Evolutionary conservation across 306 rosid species (phyloP), one percentile per base, ranked within the genome.

Genomic region (Vigna hirtella): DNA sequence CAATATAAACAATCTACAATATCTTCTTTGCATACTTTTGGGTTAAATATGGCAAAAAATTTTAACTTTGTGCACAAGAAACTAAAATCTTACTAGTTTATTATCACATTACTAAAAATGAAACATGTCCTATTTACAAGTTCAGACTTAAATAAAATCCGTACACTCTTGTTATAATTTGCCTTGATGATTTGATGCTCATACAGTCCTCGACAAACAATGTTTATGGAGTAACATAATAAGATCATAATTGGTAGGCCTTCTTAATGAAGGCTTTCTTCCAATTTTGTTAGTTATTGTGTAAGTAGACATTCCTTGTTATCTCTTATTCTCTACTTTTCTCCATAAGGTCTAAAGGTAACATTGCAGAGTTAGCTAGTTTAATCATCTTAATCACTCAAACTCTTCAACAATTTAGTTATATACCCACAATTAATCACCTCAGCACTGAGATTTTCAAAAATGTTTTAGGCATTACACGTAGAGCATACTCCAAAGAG

Each of bases 101-200:
- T 77, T 6, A 45, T 47, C 50, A 26, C 57, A 28, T 61, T 20
- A 40, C 26, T 55, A 43, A 77, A 24, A 72, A 66, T 13, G 63
- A 72, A 59, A 64, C 34, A 16, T 64, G 71, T 66, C 58, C 72
- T 18, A 72, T 57, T 72, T 67, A 32, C 11, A 53, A 65, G 32
- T 36, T 67, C 59, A 15, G 22, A 56, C 7, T 66, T 64, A 62
- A 20, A 62, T 64, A 62, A 20, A 62, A 38, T 55, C 48, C 45
- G 66, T 55, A 34, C 36, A 47, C 40, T 17, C 30, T 15, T 51
- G 17, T 14, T 8, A 64, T 22, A 40, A 40, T 32, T 0, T 79
- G 83, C 43, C 26, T 72, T 50, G 66, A 40, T 62, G 10, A 56
- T 61, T 64, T 3, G 24, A 15, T 13, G 22, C 24, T 30, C 28